Conservation (phyloP, 148 eudicot genomes). For the Nyssa sinensis region DNA sequence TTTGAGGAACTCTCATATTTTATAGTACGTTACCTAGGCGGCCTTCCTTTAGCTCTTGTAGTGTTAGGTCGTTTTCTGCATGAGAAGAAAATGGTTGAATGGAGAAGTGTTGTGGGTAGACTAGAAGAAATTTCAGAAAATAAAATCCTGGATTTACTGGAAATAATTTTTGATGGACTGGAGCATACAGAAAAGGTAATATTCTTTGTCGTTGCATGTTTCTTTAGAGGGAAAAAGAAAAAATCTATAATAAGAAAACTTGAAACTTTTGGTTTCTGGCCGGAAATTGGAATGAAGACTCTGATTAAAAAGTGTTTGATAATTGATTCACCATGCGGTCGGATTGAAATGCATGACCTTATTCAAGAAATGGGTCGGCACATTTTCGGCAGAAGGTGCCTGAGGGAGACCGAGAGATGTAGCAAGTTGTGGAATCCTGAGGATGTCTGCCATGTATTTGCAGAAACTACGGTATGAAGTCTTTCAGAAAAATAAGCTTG, state of each 20-base stretch:
- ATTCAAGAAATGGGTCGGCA: constrained; percentile 13
- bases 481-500: too few species aligned
- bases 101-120: constrained; percentile 9
- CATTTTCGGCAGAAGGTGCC: background rate
- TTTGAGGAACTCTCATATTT: background rate
- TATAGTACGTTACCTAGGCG: background rate
- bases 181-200: constrained; percentile 6
- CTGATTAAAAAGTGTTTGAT: constrained; percentile 17
- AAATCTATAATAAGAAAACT: constrained; percentile 1
- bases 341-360: constrained; percentile 10
- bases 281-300: constrained; percentile 10
- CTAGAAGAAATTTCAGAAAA: background rate
- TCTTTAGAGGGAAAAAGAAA: constrained; percentile 3
- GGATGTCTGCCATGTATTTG: constrained; percentile 1
- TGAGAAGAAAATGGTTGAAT: background rate
- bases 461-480: background rate
- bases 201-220: constrained; percentile 18
- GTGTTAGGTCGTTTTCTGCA: constrained; percentile 10
- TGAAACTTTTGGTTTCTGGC: constrained; percentile 9
- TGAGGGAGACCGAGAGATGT: background rate
- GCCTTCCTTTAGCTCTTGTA: constrained; percentile 15
- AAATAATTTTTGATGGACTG: constrained; percentile 19
- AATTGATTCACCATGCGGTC: background rate
- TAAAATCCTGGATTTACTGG: background rate
- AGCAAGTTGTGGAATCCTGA: constrained; percentile 19